Conservation (phyloP, 305 asterid species). For the Galium porrigens region DNA sequence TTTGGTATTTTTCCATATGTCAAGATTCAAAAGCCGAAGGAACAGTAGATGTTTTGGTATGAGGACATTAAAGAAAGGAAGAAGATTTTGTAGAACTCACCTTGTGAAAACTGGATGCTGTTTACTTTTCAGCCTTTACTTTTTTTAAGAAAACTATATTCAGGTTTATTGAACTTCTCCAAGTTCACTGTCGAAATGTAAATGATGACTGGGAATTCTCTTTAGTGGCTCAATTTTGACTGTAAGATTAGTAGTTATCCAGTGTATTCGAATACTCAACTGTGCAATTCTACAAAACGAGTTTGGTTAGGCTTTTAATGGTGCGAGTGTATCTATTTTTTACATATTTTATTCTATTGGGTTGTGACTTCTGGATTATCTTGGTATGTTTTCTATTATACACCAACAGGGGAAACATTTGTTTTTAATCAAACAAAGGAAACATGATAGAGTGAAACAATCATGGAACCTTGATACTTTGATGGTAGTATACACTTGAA, state of each 20-base stretch:
- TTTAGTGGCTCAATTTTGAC: constrained; percentile 34
- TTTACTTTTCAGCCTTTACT: constrained; percentile 16
- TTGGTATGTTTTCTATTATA: too few relatives aligned
- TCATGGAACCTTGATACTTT: not conserved
- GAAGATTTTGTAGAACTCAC: constrained; percentile 20
- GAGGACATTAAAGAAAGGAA: constrained; percentile 6
- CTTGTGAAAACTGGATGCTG: constrained; percentile 16
- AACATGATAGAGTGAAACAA: too few relatives aligned
- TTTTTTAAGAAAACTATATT: not conserved
- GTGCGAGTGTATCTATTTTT: not conserved
- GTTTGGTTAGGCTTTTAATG: not conserved
- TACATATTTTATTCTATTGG: not conserved
- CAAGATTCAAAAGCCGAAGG: constrained; percentile 62
- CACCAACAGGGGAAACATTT: too few relatives aligned
- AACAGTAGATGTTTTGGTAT: constrained; percentile 9
- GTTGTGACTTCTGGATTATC: not conserved
- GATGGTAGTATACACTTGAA: too few relatives aligned
- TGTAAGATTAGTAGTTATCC: constrained; percentile 29
- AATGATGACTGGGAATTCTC: constrained; percentile 34
- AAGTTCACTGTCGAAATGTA: constrained; percentile 21
- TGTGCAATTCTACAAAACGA: constrained; percentile 22
- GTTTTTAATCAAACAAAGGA: too few relatives aligned
- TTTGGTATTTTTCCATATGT: constrained; percentile 59
- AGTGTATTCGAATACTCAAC: constrained; percentile 23
- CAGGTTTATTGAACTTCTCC: constrained; percentile 14